Evolutionary conservation across 306 rosid genomes (phyloP).

Genomic region (Canavalia ensiformis): DNA sequence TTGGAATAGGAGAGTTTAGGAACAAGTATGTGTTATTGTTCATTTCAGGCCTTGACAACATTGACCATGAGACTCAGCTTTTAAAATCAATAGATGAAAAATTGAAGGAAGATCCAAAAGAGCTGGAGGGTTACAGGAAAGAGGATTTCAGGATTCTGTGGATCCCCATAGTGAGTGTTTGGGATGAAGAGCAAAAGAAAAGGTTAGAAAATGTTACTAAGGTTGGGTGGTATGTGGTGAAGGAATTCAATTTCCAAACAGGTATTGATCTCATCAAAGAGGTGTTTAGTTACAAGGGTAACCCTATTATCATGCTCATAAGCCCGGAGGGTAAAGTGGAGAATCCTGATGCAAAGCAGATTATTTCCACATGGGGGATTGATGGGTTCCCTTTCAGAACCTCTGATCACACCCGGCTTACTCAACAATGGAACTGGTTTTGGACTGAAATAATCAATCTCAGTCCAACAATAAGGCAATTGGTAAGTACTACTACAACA

Average conservation of each 20-base stretch:
- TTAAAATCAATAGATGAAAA: conserved; percentile 14
- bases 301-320: conserved; percentile 40
- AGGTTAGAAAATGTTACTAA: not conserved
- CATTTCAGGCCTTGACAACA: conserved; percentile 35
- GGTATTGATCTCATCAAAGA: conserved; percentile 41
- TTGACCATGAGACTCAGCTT: conserved; percentile 34
- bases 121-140: conserved; percentile 38
- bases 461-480: conserved; percentile 20
- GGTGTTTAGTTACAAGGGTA: not conserved
- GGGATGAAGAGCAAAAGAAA: not conserved
- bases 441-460: conserved; percentile 41
- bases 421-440: conserved; percentile 51
- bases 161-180: conserved; percentile 42
- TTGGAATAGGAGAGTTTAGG: not conserved
- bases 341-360: conserved; percentile 44
- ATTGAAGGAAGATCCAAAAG: conserved; percentile 27
- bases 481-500: conserved; percentile 33
- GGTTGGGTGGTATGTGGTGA: conserved; percentile 42
- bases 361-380: conserved; percentile 47
- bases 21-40: conserved; percentile 41
- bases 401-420: conserved; percentile 24
- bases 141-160: conserved; percentile 50
- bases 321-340: conserved; percentile 41
- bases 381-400: conserved; percentile 47
- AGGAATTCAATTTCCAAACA: conserved; percentile 10